Percentiles rank a stretch among this genome's conserved stretches.
These are phyloP conservation scores for Nematocida sp. DNA, from an alignment of 371 early-diverging fungal genomes.

Conservation along the genomic window DNA sequence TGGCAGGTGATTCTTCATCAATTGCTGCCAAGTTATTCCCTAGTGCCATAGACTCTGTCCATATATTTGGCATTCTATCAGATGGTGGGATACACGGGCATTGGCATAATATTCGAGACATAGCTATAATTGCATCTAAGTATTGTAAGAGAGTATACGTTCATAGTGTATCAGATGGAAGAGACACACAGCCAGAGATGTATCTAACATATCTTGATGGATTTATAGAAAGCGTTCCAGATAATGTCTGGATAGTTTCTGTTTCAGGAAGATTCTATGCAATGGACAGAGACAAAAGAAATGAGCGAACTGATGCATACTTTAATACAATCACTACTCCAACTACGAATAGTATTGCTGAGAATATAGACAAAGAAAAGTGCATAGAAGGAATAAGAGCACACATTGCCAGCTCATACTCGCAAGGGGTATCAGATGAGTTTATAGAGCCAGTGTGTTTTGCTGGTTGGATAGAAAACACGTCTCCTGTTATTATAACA, in stretches of 20 bases:
- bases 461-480: conserved; percentile 72
- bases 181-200: conserved; percentile 89
- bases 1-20: conserved; percentile 76
- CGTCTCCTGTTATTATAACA: conserved; percentile 82
- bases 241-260: conserved; percentile 82
- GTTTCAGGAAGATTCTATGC: conserved; percentile 95
- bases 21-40: conserved; percentile 3
- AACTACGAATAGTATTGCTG: conserved; percentile 71
- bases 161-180: conserved; percentile 96
- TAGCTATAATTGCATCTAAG: conserved; percentile 79
- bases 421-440: conserved; percentile 62
- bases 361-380: conserved; percentile 53
- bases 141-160: conserved; percentile 81
- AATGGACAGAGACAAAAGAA: conserved; percentile 99
- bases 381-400: conserved; percentile 8
- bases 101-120: conserved; percentile 81
- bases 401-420: conserved; percentile 34
- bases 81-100: conserved; percentile 99
- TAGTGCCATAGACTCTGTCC: conserved; percentile 74
- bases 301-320: conserved; percentile 89
- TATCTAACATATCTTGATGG: conserved; percentile 55
- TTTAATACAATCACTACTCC: conserved; percentile 72
- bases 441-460: conserved; percentile 62
- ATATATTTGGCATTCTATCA: conserved; percentile 84
- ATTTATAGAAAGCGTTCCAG: not conserved